Conservation (phyloP, 495 filamentous ascomycete genomes). For the Talaromyces trachyspermus region DNA sequence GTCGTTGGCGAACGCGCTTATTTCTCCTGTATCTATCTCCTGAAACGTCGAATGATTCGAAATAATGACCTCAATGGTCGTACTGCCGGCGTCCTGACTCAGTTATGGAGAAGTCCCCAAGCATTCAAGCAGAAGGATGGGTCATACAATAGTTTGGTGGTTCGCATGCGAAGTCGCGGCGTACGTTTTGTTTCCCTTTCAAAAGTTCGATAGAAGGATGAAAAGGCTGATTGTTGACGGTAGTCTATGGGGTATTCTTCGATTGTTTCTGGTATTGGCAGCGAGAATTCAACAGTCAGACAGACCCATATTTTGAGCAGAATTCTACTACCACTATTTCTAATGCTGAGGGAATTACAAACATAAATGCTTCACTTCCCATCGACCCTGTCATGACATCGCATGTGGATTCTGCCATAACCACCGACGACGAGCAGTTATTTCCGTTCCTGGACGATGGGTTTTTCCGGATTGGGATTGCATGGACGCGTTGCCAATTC, state of each 20-base stretch:
- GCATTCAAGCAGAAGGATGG: slow-evolving; percentile 37
- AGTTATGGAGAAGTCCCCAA: slow-evolving; percentile 38
- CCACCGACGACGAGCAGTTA: neutral
- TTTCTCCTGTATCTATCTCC: neutral
- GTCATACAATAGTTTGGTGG: slow-evolving; percentile 20
- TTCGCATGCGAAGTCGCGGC: slow-evolving; percentile 32
- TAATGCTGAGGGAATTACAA: neutral
- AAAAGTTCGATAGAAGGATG: neutral
- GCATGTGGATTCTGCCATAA: neutral
- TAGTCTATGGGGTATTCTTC: neutral
- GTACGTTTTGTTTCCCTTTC: neutral
- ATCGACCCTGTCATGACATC: neutral
- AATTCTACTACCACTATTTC: neutral
- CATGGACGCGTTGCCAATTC: neutral
- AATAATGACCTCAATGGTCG: neutral
- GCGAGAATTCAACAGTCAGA: neutral
- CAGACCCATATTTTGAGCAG: neutral
- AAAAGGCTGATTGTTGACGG: neutral
- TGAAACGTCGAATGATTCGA: neutral
- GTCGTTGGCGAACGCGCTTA: neutral
- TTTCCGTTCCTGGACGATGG: neutral
- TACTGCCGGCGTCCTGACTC: slow-evolving; percentile 18
- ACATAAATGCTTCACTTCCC: neutral
- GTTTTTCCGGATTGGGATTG: slow-evolving; percentile 1
- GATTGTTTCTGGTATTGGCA: slow-evolving; percentile 2